A percentile compares a stretch with the other conserved stretches of the same genome.
Evolutionary conservation across 352 stramenopile genomes (phyloP).

Genomic region (Nothophytophthora sp.): DNA sequence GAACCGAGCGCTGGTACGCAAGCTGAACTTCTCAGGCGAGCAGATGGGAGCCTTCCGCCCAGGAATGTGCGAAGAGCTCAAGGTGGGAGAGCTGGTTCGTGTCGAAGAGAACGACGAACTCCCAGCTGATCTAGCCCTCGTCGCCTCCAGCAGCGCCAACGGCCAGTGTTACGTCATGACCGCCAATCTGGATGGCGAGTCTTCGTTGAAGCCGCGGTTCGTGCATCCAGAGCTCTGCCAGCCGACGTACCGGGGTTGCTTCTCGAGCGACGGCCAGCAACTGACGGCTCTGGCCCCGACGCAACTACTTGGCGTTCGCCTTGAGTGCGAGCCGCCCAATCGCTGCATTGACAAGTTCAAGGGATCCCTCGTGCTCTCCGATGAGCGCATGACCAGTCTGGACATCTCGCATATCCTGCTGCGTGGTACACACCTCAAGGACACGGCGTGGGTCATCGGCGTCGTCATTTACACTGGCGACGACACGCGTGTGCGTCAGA

Average conservation of each 20-base stretch:
- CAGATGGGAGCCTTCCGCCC: slow-evolving; percentile 21
- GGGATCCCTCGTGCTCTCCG: slow-evolving; percentile 48
- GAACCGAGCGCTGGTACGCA: slow-evolving; percentile 44
- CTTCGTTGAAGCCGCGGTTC: slow-evolving; percentile 82
- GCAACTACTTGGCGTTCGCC: slow-evolving; percentile 4
- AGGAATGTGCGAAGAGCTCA: slow-evolving; percentile 49
- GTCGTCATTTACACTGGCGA: slow-evolving; percentile 87
- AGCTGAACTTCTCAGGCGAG: slow-evolving; percentile 15
- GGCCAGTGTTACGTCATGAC: slow-evolving; percentile 86
- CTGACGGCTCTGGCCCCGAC: slow-evolving; percentile 9
- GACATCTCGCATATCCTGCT: slow-evolving; percentile 76
- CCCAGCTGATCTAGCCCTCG: slow-evolving; percentile 67
- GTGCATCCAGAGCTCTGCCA: slow-evolving; percentile 43
- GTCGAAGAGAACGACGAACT: slow-evolving; percentile 75
- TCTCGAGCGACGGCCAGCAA: slow-evolving; percentile 29
- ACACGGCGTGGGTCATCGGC: slow-evolving; percentile 72
- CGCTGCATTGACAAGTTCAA: slow-evolving; percentile 82
- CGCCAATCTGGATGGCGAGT: slow-evolving; percentile 88
- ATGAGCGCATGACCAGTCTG: slow-evolving; percentile 32
- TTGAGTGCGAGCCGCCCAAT: slow-evolving; percentile 54
- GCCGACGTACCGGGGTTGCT: slow-evolving; percentile 13
- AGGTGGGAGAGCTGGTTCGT: slow-evolving; percentile 78
- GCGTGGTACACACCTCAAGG: slow-evolving; percentile 66
- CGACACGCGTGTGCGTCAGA: slow-evolving; percentile 88
- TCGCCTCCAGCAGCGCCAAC: slow-evolving; percentile 53